Conservation (phyloP, 2,329 filamentous ascomycete species). For the Clarireedia hainanense region DNA sequence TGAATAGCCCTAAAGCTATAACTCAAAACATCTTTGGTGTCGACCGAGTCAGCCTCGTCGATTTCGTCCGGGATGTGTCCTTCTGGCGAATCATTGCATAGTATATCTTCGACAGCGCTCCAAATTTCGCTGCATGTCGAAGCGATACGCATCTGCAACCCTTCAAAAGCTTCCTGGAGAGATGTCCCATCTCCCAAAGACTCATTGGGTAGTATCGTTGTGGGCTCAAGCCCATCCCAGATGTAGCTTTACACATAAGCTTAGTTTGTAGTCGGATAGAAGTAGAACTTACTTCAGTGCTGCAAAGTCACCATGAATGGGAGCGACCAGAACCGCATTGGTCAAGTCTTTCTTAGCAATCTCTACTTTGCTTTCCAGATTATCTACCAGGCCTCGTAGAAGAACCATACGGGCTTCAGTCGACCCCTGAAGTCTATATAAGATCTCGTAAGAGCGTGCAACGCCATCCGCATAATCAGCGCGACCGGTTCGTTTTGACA, state of each 20-base stretch:
- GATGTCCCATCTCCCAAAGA: background rate
- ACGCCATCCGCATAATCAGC: conserved; percentile 91
- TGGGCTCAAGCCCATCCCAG: conserved; percentile 20
- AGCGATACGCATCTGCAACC: conserved; percentile 47
- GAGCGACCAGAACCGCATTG: conserved; percentile 55
- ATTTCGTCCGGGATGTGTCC: conserved; percentile 73
- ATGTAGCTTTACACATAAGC: conserved; percentile 19
- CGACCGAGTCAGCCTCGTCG: conserved; percentile 61
- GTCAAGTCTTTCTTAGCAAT: conserved; percentile 59
- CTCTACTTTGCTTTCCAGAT: conserved; percentile 56
- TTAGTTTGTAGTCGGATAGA: background rate
- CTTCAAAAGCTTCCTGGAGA: conserved; percentile 12
- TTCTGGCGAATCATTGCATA: conserved; percentile 93
- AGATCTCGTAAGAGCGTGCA: conserved; percentile 64
- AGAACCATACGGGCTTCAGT: conserved; percentile 40
- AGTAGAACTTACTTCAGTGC: conserved; percentile 45
- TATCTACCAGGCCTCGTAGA: conserved; percentile 48
- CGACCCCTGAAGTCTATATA: conserved; percentile 49
- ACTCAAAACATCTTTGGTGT: conserved; percentile 83
- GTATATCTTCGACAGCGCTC: conserved; percentile 63
- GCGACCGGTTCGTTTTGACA: conserved; percentile 64
- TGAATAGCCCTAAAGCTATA: conserved; percentile 95
- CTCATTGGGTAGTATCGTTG: background rate
- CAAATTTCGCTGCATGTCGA: conserved; percentile 62
- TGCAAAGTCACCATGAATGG: conserved; percentile 64